Base-by-base conservation (phyloP, 78 protist genomes). In the Polysphondylium violaceum region DNA sequence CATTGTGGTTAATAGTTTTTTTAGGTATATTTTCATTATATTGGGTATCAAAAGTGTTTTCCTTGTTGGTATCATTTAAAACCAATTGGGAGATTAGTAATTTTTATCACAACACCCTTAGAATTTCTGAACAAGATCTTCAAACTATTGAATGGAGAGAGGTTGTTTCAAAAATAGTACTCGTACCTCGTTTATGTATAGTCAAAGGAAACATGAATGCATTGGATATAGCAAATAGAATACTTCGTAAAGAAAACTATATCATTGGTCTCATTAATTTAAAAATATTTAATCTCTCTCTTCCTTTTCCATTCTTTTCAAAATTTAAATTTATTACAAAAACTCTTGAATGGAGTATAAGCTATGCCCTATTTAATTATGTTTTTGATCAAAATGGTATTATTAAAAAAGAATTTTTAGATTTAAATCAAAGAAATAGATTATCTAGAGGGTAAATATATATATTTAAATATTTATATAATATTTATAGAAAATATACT, bases 201-300 rank as follows among this genome's bases (percentile, higher is more conserved):
- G 83, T 73, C 25, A 87, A 94, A 23, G 90, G 61, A 23, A 65
- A 69, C 33, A 51, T 94, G 86, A 74, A 77, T 23, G 81, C 93
- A 33, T 44, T 77, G 65, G 96, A 95, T 36, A 88, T 96, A 21
- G 96, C 95, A 14, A 96, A 92, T 55, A 75, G 96, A 53, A 94
- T 96, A 67, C 68, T 96, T 95, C 76, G 98, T 33, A 88, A 93
- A 19, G 97, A 96, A 41, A 96, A 96, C 68, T 96, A 76, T 31
- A 74, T 96, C 47, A 90, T 96, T 33, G 94, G 95, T n/a, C 71
- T 96, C 40, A n/a, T 96, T 72, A 85, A 94, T 59, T 58, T 55
- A 33, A 83, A 65, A 31, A 35, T 87, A 12, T 78, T 96, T 31
- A 81, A 92, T 25, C 59, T 78, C 4, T 51, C 74, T 4, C 55